Base-by-base conservation (phyloP, 2,329 filamentous ascomycete species). In the Triangularia setosa region DNA sequence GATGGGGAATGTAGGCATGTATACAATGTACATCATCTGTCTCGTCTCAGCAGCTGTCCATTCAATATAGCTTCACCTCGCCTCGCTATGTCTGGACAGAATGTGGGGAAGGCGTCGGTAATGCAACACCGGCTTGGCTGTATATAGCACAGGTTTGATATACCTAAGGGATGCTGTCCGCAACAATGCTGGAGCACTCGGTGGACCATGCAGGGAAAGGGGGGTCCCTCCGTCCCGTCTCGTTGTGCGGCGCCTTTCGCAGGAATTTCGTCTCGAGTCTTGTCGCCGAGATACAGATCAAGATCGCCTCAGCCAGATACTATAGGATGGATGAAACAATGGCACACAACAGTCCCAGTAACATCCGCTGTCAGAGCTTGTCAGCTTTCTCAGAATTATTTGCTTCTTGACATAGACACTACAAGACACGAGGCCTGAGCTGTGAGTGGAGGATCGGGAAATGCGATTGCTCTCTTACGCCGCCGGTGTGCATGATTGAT, bases 61-160 rank as follows among this genome's bases (percentile, higher is more conserved):
- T 12, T 33, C 30, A 33, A 33, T 33, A 33, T 33, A 33, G 30
- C 30, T 33, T 40, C 33, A 40, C 33, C 33, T 40, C n/a, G n/a
- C n/a, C n/a, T n/a, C n/a, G 2, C 4, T 18, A 12, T 48, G 40
- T 18, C 4, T 48, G n/a, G 40, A 48, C 40, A 40, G 25, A 57
- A 61, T 28, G 40, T 62, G 48, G 60, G 56, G 60, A 44, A 53
- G 44, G 61, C 33, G 21, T 58, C 60, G 60, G 65, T 63, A 65
- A 65, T 64, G 58, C 58, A 53, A 60, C 66, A 57, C 63, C 66
- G 64, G 64, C 61, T 68, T 67, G 62, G 66, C 63, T 63, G 33
- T 23, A 61, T 33, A 64, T 61, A 48, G 7, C 40, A 48, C n/a
- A 48, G 6, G 40, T 27, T 21, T 64, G 33, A 27, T 59, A 48